Evolutionary conservation across 116 monocot genomes (phyloP).

Genomic region (Zostera marina): DNA sequence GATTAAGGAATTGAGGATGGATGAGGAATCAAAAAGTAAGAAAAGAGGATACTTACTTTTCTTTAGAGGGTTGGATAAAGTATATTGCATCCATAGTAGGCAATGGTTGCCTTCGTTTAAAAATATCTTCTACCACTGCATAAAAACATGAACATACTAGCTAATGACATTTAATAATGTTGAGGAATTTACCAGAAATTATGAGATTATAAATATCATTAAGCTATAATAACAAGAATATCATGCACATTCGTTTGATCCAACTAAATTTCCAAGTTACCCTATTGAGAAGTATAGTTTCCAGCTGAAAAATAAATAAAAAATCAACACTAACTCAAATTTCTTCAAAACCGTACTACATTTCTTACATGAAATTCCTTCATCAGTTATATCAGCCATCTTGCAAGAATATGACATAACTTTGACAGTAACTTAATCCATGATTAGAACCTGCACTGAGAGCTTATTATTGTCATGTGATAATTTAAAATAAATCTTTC

Average conservation of each 20-base stretch:
- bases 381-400: constrained; percentile 89
- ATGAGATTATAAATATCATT: too few relatives aligned
- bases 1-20: too few relatives aligned
- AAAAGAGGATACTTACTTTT: constrained; percentile 43
- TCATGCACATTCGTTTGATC: background rate
- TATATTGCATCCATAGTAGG: constrained; percentile 95
- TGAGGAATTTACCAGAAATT: background rate
- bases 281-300: background rate
- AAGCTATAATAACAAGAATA: background rate
- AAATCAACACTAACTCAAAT: background rate
- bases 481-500: too few relatives aligned
- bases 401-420: constrained; percentile 88
- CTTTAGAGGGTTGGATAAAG: constrained; percentile 87
- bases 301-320: background rate
- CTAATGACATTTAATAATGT: background rate
- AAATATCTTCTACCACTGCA: constrained; percentile 95
- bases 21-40: background rate
- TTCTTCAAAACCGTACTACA: too few relatives aligned
- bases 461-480: too few relatives aligned
- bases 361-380: constrained; percentile 83
- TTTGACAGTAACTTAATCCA: constrained; percentile 85
- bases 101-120: constrained; percentile 85
- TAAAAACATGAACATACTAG: background rate
- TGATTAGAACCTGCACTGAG: constrained; percentile 61
- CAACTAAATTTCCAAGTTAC: background rate